Conservation (phyloP, 2,329 filamentous ascomycete genomes). For the Aureobasidium sp. region DNA sequence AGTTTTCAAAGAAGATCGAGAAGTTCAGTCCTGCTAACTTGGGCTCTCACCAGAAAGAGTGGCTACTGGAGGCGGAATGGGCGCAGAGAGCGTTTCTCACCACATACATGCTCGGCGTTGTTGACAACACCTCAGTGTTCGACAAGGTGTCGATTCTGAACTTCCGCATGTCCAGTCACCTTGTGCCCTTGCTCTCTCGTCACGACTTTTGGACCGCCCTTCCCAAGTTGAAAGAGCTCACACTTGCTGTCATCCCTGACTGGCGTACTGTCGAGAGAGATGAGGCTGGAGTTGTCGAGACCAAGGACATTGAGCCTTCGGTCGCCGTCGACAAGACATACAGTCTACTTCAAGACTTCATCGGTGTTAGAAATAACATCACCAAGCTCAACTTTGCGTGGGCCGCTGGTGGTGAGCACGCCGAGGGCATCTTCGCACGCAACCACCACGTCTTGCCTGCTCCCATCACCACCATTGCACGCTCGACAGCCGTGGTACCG, state of each 20-base stretch:
- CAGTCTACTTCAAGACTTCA: conserved; percentile 37
- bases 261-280: conserved; percentile 53
- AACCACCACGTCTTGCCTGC: conserved; percentile 56
- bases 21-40: conserved; percentile 3
- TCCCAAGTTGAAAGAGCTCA: conserved; percentile 45
- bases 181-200: conserved; percentile 48
- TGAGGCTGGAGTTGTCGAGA: conserved; percentile 42
- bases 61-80: conserved; percentile 60
- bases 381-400: conserved; percentile 56
- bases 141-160: conserved; percentile 48
- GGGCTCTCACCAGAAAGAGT: conserved; percentile 52
- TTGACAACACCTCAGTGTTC: conserved; percentile 51
- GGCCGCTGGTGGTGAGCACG: conserved; percentile 59
- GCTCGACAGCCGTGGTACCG: conserved; percentile 14
- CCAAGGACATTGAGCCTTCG: conserved; percentile 41
- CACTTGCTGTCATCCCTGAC: conserved; percentile 54
- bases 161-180: conserved; percentile 55
- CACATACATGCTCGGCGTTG: conserved; percentile 56
- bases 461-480: conserved; percentile 35
- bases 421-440: conserved; percentile 50
- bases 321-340: conserved; percentile 44
- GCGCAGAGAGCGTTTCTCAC: conserved; percentile 61
- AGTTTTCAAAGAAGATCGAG: neutral
- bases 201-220: conserved; percentile 55
- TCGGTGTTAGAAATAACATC: conserved; percentile 42